Conservation (phyloP, 2,329 filamentous ascomycete species). For the Blumeriella jaapii region DNA sequence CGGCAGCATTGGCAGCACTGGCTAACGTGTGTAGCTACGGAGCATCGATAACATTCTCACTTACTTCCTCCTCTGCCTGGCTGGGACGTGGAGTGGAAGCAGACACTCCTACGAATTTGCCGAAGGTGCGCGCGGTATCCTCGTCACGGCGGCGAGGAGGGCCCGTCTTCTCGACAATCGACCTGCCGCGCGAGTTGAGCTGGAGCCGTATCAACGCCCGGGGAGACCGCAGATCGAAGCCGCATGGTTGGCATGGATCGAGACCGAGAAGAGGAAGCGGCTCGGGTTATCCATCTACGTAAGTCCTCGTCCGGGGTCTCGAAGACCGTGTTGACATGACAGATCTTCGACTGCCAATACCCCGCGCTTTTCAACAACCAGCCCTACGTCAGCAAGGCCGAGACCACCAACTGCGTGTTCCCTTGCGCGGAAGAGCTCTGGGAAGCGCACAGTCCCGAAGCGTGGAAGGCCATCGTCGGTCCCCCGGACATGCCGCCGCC, state of each 20-base stretch:
- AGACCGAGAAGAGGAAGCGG: constrained; percentile 23
- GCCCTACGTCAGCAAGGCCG: constrained; percentile 22
- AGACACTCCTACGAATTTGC: constrained; percentile 24
- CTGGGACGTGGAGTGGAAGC: constrained; percentile 23
- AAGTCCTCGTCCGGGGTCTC: constrained; percentile 2
- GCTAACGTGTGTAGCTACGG: constrained; percentile 17
- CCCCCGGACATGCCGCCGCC: constrained; percentile 14
- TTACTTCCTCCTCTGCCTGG: constrained; percentile 22
- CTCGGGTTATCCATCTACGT: constrained; percentile 24
- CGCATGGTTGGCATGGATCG: constrained; percentile 23
- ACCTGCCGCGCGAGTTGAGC: constrained; percentile 12
- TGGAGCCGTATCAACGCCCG: constrained; percentile 12
- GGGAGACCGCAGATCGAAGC: constrained; percentile 14
- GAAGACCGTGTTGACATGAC: neutral
- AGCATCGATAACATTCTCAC: constrained; percentile 21
- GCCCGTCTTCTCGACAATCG: constrained; percentile 22
- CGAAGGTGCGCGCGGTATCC: constrained; percentile 20
- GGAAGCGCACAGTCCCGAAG: constrained; percentile 16
- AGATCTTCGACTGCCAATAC: constrained; percentile 24
- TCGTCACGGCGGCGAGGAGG: constrained; percentile 21
- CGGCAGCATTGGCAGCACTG: too few species aligned
- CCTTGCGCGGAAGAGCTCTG: constrained; percentile 21
- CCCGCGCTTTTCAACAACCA: constrained; percentile 24
- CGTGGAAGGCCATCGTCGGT: constrained; percentile 20
- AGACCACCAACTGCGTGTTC: constrained; percentile 24